phyloP scores from a whole-genome alignment of 2,329 filamentous ascomycete species.

The Verticillium klebahnii region DNA sequence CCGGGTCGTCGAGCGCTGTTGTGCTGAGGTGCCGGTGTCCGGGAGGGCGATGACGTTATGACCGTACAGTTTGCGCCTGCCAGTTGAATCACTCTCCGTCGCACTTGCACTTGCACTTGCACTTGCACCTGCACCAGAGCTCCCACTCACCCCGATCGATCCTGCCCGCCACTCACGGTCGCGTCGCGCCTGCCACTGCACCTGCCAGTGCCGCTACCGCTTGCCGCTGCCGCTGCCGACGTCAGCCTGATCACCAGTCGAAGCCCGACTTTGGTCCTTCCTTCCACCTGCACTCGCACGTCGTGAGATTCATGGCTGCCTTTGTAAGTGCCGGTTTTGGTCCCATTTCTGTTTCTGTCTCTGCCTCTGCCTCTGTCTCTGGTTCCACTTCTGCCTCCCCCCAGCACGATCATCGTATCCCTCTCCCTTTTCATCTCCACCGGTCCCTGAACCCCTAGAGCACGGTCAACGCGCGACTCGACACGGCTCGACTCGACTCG shows the following conservation, averaged over 20 bases:
- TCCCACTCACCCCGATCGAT: background rate
- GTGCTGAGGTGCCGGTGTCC: background rate
- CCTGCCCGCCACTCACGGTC: background rate
- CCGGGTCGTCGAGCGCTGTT: no score
- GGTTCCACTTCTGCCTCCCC: background rate
- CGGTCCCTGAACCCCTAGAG: background rate
- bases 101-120: background rate
- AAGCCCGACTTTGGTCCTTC: background rate
- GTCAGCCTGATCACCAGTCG: background rate
- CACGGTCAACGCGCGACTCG: background rate
- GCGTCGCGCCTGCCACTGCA: background rate
- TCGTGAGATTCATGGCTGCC: slow-evolving; percentile 18
- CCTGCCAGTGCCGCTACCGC: background rate
- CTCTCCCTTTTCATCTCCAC: background rate
- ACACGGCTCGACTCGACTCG: background rate
- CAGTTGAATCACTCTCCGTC: background rate
- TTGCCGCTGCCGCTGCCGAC: background rate
- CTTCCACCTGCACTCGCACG: background rate
- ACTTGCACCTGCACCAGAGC: background rate
- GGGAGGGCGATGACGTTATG: background rate
- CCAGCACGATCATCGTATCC: background rate
- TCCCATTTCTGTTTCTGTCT: background rate
- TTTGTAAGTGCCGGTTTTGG: slow-evolving; percentile 14
- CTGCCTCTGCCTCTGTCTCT: background rate
- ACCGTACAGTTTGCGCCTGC: background rate